These are phyloP conservation scores for Pseudonitzschia multiseries DNA, from an alignment of 108 stramenopile species.

Conservation along the genomic window DNA sequence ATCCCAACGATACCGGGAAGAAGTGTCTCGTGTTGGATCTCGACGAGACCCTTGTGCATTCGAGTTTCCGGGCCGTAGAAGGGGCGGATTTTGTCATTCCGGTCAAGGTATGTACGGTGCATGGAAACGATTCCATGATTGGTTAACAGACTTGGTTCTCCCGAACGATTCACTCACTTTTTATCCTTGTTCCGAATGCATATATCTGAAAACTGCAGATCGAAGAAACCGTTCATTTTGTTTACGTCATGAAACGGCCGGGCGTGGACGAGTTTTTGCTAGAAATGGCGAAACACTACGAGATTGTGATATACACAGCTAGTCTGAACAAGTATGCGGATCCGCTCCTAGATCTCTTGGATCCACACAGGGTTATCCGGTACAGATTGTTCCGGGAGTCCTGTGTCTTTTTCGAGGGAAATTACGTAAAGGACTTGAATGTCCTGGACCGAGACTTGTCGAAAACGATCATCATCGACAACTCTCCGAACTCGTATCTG, in stretches of 20 bases:
- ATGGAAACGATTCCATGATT: too few relatives aligned
- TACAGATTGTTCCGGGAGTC: conserved; percentile 94
- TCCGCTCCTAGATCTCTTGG: conserved; percentile 94
- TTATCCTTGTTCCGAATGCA: neutral
- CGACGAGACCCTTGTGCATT: conserved; percentile 98
- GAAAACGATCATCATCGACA: conserved; percentile 95
- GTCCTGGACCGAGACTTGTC: conserved; percentile 83
- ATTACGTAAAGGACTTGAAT: conserved; percentile 96
- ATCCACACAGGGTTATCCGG: conserved; percentile 79
- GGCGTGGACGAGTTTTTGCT: conserved; percentile 95
- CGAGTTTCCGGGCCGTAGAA: conserved; percentile 93
- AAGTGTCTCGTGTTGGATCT: conserved; percentile 96
- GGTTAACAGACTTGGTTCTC: neutral
- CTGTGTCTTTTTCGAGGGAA: conserved; percentile 97
- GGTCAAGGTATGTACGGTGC: conserved; percentile 85
- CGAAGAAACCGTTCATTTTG: conserved; percentile 95
- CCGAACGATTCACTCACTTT: neutral
- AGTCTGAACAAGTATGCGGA: conserved; percentile 98
- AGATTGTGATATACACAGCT: conserved; percentile 98
- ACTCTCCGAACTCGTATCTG: conserved; percentile 94
- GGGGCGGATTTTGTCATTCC: conserved; percentile 98
- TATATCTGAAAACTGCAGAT: conserved; percentile 50
- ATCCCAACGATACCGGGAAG: conserved; percentile 76
- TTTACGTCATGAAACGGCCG: conserved; percentile 97
- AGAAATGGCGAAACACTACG: conserved; percentile 93